phyloP scores from a whole-genome alignment of 768 basidiomycete genomes.

The Podaxis pistillaris region DNA sequence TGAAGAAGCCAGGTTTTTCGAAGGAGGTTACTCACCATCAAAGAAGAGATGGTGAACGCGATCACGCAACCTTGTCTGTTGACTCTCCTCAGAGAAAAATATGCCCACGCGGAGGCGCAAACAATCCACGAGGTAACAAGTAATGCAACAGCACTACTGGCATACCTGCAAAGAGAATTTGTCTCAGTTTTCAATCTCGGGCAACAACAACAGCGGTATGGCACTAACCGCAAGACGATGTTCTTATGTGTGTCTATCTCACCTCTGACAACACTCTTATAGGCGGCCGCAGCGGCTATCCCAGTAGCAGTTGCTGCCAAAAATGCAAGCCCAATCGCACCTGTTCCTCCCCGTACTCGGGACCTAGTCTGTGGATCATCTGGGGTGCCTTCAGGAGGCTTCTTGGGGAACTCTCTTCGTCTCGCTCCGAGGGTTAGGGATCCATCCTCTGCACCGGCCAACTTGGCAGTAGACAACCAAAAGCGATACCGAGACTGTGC shows the following conservation, averaged over 20 bases:
- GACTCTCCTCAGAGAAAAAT: conserved; percentile 1
- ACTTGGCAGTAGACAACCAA: conserved; percentile 29
- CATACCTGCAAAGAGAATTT: conserved; percentile 17
- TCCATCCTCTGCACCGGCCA: conserved; percentile 23
- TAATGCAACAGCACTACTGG: conserved; percentile 18
- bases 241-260: conserved; percentile 20
- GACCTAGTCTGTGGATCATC: conserved; percentile 30
- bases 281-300: conserved; percentile 27
- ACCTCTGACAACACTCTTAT: conserved; percentile 19
- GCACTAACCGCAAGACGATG: conserved; percentile 21
- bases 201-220: neutral
- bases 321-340: conserved; percentile 25
- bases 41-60: conserved; percentile 21
- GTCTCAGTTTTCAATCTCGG: neutral
- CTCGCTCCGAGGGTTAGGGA: conserved; percentile 31
- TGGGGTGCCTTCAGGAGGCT: conserved; percentile 25
- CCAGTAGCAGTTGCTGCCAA: conserved; percentile 30
- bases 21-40: conserved; percentile 30
- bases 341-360: conserved; percentile 28
- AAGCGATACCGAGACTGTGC: conserved; percentile 8
- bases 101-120: conserved; percentile 9
- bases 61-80: conserved; percentile 20
- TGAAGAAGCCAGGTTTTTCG: neutral
- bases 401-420: conserved; percentile 27
- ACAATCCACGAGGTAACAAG: conserved; percentile 13